phyloP scores from a whole-genome alignment of 805 yeast species.

The Maudiozyma barnettii region DNA sequence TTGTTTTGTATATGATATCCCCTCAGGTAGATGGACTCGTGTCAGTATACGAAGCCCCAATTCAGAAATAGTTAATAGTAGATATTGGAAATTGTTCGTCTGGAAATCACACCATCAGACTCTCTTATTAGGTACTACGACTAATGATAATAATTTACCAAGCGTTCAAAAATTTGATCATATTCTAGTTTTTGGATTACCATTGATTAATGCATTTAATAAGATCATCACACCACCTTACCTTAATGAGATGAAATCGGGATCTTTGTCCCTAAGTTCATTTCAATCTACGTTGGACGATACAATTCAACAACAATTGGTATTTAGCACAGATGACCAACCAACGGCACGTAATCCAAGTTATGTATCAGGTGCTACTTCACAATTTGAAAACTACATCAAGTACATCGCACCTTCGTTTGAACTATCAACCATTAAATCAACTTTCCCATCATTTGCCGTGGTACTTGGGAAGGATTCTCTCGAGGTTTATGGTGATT shows the following conservation, averaged over 20 bases:
- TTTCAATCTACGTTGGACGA: conserved; percentile 2
- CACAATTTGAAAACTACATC: conserved; percentile 56
- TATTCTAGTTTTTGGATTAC: conserved; percentile 43
- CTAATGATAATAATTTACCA: conserved; percentile 19
- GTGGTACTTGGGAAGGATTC: conserved; percentile 71
- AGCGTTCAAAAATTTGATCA: conserved; percentile 36
- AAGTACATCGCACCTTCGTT: conserved; percentile 65
- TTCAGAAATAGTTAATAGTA: conserved; percentile 43
- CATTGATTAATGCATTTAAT: conserved; percentile 39
- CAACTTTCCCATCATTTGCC: conserved; percentile 64
- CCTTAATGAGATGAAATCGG: not conserved
- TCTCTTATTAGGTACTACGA: conserved; percentile 43
- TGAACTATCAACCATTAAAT: conserved; percentile 49
- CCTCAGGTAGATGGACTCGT: conserved; percentile 48
- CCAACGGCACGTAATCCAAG: conserved; percentile 6
- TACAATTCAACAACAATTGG: conserved; percentile 3
- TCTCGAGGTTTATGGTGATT: conserved; percentile 52
- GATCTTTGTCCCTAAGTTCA: not conserved
- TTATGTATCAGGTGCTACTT: conserved; percentile 12
- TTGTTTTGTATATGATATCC: conserved; percentile 25
- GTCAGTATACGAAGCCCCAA: conserved; percentile 44
- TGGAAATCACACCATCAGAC: conserved; percentile 76
- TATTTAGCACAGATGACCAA: conserved; percentile 1
- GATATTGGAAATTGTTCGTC: conserved; percentile 57
- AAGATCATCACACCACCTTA: conserved; percentile 8